phyloP scores from a whole-genome alignment of 495 filamentous ascomycete genomes.

The Coniosporium apollinis region DNA sequence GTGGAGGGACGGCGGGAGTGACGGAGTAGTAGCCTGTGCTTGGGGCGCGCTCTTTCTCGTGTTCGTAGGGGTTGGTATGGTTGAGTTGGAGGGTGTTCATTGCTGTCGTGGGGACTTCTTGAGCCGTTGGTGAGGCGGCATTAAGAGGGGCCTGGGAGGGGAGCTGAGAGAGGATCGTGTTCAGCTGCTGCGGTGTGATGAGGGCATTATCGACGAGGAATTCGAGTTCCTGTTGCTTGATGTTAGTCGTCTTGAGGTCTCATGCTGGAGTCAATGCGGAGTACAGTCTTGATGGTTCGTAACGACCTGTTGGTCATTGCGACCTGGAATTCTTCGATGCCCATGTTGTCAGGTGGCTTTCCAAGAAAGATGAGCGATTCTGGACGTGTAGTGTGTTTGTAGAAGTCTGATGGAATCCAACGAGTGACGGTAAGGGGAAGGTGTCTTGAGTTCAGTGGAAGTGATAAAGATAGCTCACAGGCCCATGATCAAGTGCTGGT shows the following conservation, averaged over 20 bases:
- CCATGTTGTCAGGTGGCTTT: slow-evolving; percentile 11
- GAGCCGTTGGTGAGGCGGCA: slow-evolving; percentile 27
- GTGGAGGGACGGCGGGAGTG: slow-evolving; percentile 30
- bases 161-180: slow-evolving; percentile 53
- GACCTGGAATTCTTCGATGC: slow-evolving; percentile 16
- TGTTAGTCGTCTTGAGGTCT: background rate
- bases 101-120: slow-evolving; percentile 22
- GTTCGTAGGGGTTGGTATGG: slow-evolving; percentile 28
- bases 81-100: slow-evolving; percentile 24
- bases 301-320: slow-evolving; percentile 61
- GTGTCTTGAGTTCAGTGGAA: too few species aligned
- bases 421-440: too few species aligned
- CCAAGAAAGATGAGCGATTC: background rate
- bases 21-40: slow-evolving; percentile 30
- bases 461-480: too few species aligned
- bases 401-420: too few species aligned
- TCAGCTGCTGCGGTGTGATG: slow-evolving; percentile 53
- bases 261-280: slow-evolving; percentile 3
- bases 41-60: slow-evolving; percentile 35
- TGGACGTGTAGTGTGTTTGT: too few species aligned
- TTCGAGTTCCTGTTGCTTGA: slow-evolving; percentile 63
- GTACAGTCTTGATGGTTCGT: slow-evolving; percentile 69
- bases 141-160: slow-evolving; percentile 37
- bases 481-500: too few species aligned
- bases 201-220: slow-evolving; percentile 63